Evolutionary conservation across 2,329 filamentous ascomycete genomes (phyloP), one percentile per base, ranked within the genome.

Genomic region (Penicillium brevicompactum): DNA sequence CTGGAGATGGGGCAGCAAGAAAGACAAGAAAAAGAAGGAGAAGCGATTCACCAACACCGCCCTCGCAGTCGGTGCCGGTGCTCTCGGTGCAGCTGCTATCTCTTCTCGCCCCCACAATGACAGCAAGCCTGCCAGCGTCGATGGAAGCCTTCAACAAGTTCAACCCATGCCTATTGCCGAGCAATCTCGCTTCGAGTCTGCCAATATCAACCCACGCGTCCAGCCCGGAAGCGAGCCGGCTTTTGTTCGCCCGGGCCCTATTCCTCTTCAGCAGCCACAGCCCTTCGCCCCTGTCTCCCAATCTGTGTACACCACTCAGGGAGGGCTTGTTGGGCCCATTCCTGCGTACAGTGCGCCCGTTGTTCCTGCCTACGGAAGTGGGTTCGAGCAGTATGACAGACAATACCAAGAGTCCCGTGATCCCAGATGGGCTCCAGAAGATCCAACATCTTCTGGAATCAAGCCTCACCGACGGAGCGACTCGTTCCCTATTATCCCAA

Each of bases 211-310:
- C 30, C 62, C 70, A 4, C 63, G 61, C 40, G 56, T 60, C 41
- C n/a, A 62, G 4, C 63, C 66, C 16, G 58, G 53, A 27, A 49
- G 45, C 5, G 63, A 72, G 49, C 67, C 72, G 24, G 62, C 69
- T 18, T 52, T 71, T 8, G 65, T 75, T 40, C 80, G 84, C 41
- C 83, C 87, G 5, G 84, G 78, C 5, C 80, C 84, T 0, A 82
- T 91, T 31, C 86, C 87, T 10, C 80, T 97, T n/a, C 89, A 94
- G 70, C 91, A 96, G 65, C 92, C 92, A 2, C 88, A 92, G 63
- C 92, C 92, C 2, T 83, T 90, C 55, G 80, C 83, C 2, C 90
- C 90, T 0, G 85, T 95, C 2, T 87, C 87, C 37, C 83, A 84
- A 58, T 83, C 84, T 16, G 81, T 92, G 1, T 90, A 91, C 64